Evolutionary conservation across 2,329 filamentous ascomycete genomes (phyloP).

Genomic region (Beauveria rudraprayagi): DNA sequence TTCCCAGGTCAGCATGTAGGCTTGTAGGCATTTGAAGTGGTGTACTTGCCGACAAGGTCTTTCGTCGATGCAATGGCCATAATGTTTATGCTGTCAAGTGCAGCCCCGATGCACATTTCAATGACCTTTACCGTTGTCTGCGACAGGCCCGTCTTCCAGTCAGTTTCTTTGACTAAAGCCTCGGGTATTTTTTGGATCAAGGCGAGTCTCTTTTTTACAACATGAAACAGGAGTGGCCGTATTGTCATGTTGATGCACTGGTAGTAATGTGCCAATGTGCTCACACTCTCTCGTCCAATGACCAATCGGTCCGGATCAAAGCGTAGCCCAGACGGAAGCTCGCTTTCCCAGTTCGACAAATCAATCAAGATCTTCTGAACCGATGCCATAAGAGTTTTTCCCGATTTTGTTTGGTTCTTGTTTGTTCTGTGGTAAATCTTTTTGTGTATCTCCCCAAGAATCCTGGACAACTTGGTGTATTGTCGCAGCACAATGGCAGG

Average conservation of each 20-base stretch:
- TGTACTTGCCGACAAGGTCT: conserved; percentile 37
- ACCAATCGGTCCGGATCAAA: conserved; percentile 39
- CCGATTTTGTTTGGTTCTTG: conserved; percentile 29
- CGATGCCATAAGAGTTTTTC: conserved; percentile 38
- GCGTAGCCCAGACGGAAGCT: conserved; percentile 38
- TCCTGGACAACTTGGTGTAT: conserved; percentile 45
- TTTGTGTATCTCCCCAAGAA: conserved; percentile 38
- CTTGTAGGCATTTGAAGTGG: neutral
- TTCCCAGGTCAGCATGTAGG: neutral
- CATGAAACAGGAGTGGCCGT: conserved; percentile 44
- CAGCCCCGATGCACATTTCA: conserved; percentile 43
- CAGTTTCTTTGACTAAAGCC: conserved; percentile 14
- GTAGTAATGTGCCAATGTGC: conserved; percentile 46
- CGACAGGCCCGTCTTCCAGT: conserved; percentile 40
- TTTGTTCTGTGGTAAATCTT: conserved; percentile 40
- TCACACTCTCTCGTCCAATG: conserved; percentile 41
- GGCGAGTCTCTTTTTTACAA: conserved; percentile 40
- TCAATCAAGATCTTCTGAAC: conserved; percentile 43
- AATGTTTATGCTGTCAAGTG: conserved; percentile 39
- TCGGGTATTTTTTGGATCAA: conserved; percentile 16
- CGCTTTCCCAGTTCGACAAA: conserved; percentile 40
- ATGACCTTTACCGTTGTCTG: conserved; percentile 41
- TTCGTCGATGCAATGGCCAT: conserved; percentile 41
- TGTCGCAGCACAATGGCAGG: conserved; percentile 40
- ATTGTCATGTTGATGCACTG: conserved; percentile 52